A percentile compares a stretch with the other conserved stretches of the same genome.
phyloP scores from a whole-genome alignment of 441 rosid species.

The Brassica balearica region DNA sequence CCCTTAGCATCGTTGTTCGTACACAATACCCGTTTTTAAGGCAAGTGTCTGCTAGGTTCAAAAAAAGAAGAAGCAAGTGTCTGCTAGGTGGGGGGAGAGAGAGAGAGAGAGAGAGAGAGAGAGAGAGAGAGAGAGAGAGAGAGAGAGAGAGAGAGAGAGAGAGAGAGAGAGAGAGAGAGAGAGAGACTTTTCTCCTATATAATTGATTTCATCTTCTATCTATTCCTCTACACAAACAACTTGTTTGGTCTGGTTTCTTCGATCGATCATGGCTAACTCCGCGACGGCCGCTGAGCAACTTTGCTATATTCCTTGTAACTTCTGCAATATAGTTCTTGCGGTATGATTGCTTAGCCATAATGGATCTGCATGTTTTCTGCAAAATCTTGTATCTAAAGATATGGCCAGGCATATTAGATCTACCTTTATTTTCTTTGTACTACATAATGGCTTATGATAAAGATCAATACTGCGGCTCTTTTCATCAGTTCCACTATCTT shows the following conservation, averaged over 20 bases:
- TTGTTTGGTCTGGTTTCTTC: constrained; percentile 16
- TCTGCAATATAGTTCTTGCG: constrained; percentile 97
- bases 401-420: constrained; percentile 67
- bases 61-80: constrained; percentile 25
- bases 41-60: constrained; percentile 33
- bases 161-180: neutral
- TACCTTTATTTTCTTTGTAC: constrained; percentile 43
- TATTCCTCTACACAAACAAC: constrained; percentile 21
- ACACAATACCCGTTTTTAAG: constrained; percentile 41
- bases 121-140: neutral
- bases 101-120: neutral
- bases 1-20: constrained; percentile 21
- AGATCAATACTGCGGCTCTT: constrained; percentile 32
- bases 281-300: constrained; percentile 63
- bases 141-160: constrained; percentile 6
- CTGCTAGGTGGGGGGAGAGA: constrained; percentile 4
- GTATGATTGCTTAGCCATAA: constrained; percentile 47
- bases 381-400: constrained; percentile 24
- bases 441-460: constrained; percentile 34
- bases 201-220: constrained; percentile 32
- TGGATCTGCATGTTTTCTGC: constrained; percentile 30
- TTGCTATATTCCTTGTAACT: constrained; percentile 99
- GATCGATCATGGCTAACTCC: constrained; percentile 44
- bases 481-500: constrained; percentile 45
- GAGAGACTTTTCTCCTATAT: constrained; percentile 28